Percentiles rank a stretch among this genome's conserved stretches.
Evolutionary conservation across 345 rosid genomes (phyloP).

Genomic region (Garcia nutans): DNA sequence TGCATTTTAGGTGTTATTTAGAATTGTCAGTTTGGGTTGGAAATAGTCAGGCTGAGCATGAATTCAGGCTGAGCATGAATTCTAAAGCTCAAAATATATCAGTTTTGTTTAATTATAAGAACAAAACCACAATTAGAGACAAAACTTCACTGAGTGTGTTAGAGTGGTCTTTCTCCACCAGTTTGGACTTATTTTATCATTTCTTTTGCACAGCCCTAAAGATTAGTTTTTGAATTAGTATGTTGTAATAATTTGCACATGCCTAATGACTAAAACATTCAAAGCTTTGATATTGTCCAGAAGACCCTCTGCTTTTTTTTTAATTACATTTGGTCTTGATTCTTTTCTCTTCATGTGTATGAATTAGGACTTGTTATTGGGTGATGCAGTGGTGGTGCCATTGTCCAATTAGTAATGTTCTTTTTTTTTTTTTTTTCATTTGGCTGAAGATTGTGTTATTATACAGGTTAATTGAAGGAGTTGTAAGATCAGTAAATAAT

Average conservation of each 20-base stretch:
- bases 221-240: neutral
- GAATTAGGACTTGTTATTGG: conserved; percentile 1
- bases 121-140: neutral
- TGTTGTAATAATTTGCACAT: neutral
- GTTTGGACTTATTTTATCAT: neutral
- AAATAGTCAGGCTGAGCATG: no score
- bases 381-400: neutral
- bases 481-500: conserved; percentile 81
- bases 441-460: conserved; percentile 23
- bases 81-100: neutral
- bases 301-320: conserved; percentile 1
- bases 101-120: neutral
- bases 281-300: conserved; percentile 2
- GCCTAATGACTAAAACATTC: neutral
- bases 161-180: neutral
- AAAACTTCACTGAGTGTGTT: neutral
- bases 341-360: neutral
- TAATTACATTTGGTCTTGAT: neutral
- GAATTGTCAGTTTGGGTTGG: no score
- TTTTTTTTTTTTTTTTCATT: conserved; percentile 6
- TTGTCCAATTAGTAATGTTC: neutral
- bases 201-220: neutral
- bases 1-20: no score
- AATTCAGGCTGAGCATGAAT: no score
- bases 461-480: conserved; percentile 92